These are phyloP conservation scores for Diaporthe citriasiana DNA, from an alignment of 2,329 filamentous ascomycete species.

Conservation along the genomic window DNA sequence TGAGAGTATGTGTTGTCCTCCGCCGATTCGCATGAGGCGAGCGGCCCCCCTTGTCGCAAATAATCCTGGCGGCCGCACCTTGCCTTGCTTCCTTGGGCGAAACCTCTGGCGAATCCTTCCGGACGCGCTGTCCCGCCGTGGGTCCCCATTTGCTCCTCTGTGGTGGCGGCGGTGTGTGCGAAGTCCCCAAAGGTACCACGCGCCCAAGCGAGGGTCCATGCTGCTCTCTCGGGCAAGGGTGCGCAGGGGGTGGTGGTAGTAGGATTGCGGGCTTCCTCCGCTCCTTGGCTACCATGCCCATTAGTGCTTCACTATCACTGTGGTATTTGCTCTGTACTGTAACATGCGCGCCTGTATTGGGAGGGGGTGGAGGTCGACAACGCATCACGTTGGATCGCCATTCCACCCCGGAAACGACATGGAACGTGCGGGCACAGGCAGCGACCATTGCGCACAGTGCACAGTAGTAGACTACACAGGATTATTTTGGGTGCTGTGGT, in stretches of 20 bases:
- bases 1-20: neutral
- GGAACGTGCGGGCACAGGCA: constrained; percentile 26
- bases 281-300: constrained; percentile 5
- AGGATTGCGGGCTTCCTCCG: constrained; percentile 30
- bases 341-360: constrained; percentile 11
- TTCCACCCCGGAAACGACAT: constrained; percentile 31
- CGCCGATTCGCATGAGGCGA: constrained; percentile 24
- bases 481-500: constrained; percentile 4
- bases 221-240: constrained; percentile 4
- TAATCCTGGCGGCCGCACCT: constrained; percentile 43
- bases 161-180: constrained; percentile 30
- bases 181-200: constrained; percentile 27
- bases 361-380: constrained; percentile 33
- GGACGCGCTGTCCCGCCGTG: constrained; percentile 20
- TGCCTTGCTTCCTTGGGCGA: constrained; percentile 29
- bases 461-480: neutral
- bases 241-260: constrained; percentile 17
- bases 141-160: constrained; percentile 15
- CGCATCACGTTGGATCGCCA: constrained; percentile 36
- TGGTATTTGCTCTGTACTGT: constrained; percentile 21
- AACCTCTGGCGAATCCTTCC: constrained; percentile 28
- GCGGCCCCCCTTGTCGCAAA: neutral
- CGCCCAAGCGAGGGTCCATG: constrained; percentile 24
- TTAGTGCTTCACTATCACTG: constrained; percentile 11
- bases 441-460: constrained; percentile 19